Evolutionary conservation across 108 stramenopile species (phyloP).

Genomic region (Conticribra weissflogii): DNA sequence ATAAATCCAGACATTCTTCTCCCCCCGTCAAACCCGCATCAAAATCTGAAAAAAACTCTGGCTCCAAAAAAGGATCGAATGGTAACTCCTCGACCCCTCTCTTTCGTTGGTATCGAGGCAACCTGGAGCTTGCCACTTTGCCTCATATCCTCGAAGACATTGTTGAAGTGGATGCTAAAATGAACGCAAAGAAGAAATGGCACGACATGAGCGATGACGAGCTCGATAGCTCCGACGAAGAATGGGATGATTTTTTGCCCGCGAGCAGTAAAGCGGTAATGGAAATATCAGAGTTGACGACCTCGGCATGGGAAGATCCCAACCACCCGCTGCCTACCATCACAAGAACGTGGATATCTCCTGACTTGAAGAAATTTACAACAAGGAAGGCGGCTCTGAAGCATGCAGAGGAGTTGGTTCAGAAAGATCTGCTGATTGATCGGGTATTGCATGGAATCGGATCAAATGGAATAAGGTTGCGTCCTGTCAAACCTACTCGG

Average conservation of each 20-base stretch:
- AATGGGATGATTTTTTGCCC: conserved; percentile 33
- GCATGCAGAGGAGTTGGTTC: conserved; percentile 50
- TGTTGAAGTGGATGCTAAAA: conserved; percentile 33
- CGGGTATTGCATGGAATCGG: conserved; percentile 66
- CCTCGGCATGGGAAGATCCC: conserved; percentile 36
- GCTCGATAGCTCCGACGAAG: conserved; percentile 48
- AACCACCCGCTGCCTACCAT: conserved; percentile 40
- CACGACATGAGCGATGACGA: conserved; percentile 30
- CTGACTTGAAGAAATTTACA: conserved; percentile 64
- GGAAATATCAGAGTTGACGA: conserved; percentile 41
- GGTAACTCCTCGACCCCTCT: conserved; percentile 42
- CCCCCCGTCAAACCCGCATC: background rate
- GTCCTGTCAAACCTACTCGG: conserved; percentile 63
- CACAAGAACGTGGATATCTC: conserved; percentile 62
- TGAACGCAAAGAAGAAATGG: conserved; percentile 30
- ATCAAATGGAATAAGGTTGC: conserved; percentile 58
- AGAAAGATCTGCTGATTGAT: conserved; percentile 68
- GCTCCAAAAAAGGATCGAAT: conserved; percentile 22
- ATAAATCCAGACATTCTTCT: no score
- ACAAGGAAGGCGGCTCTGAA: conserved; percentile 77
- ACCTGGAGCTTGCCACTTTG: conserved; percentile 61
- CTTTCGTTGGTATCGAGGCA: conserved; percentile 50
- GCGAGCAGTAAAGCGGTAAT: conserved; percentile 20
- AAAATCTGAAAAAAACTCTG: conserved; percentile 5
- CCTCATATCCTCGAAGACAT: conserved; percentile 63